These are phyloP conservation scores for Suillus tomentosus DNA, from an alignment of 768 basidiomycete species.

Conservation along the genomic window DNA sequence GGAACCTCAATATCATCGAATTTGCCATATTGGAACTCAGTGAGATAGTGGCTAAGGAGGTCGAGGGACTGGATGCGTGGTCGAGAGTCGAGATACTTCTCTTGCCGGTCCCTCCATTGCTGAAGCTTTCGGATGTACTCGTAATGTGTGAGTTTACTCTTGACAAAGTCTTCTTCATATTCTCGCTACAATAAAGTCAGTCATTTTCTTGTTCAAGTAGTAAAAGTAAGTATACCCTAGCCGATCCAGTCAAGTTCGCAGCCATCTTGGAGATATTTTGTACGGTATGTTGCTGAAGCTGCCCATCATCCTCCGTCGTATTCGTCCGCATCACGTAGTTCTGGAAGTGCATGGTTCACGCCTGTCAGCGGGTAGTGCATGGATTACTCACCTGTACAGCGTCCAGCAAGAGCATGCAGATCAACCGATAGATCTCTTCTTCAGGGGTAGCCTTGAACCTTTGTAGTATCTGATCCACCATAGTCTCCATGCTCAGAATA, in stretches of 20 bases:
- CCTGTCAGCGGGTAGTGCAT: neutral
- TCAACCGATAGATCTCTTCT: constrained; percentile 92
- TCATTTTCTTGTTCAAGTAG: neutral
- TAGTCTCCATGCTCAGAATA: constrained; percentile 93
- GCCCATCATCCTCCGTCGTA: constrained; percentile 66
- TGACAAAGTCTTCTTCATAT: constrained; percentile 90
- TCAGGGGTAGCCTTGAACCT: constrained; percentile 89
- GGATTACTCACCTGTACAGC: constrained; percentile 67
- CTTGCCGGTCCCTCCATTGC: constrained; percentile 90
- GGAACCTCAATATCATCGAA: constrained; percentile 98
- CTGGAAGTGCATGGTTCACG: constrained; percentile 36
- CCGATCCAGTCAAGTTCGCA: constrained; percentile 54
- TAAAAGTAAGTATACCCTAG: constrained; percentile 52
- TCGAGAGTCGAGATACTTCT: constrained; percentile 76
- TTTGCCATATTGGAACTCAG: constrained; percentile 97
- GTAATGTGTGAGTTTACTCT: constrained; percentile 72
- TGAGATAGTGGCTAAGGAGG: constrained; percentile 85
- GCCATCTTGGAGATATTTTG: constrained; percentile 62
- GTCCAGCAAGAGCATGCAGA: constrained; percentile 85
- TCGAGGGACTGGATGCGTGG: constrained; percentile 87
- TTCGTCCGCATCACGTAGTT: constrained; percentile 71
- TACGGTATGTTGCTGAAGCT: constrained; percentile 55
- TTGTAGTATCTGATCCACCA: constrained; percentile 91
- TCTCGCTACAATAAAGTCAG: constrained; percentile 56
- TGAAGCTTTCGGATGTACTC: constrained; percentile 92